A percentile compares a stretch with the other conserved stretches of the same genome.
Evolutionary conservation across 2,329 filamentous ascomycete genomes (phyloP).

Genomic region (Monilinia fructigena): DNA sequence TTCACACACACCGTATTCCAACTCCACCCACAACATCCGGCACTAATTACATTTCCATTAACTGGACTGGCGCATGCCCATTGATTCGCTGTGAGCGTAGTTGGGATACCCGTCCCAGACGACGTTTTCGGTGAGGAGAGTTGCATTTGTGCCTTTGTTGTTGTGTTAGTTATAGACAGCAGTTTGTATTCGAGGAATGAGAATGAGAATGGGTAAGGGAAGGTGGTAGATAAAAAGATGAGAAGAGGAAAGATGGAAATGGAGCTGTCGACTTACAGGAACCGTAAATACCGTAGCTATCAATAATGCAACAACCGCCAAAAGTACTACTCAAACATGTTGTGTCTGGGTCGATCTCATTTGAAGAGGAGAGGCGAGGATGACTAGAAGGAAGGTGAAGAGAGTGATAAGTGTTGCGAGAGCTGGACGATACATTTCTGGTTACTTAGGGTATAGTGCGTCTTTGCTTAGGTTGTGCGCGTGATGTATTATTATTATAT

Average conservation of each 20-base stretch:
- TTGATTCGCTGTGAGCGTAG: slow-evolving; percentile 9
- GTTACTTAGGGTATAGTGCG: too few species aligned
- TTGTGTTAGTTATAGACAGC: too few species aligned
- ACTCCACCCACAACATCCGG: slow-evolving; percentile 2
- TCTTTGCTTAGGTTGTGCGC: neutral
- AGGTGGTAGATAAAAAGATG: too few species aligned
- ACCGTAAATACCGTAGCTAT: neutral
- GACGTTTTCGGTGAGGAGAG: neutral
- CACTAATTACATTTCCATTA: neutral
- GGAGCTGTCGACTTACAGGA: neutral
- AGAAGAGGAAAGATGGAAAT: too few species aligned
- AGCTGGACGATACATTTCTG: neutral
- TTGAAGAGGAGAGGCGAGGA: neutral
- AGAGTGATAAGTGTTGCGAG: neutral
- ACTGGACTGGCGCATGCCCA: slow-evolving; percentile 4
- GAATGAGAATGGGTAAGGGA: neutral
- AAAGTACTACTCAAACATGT: slow-evolving; percentile 23
- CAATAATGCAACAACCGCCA: slow-evolving; percentile 15
- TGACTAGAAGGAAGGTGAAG: neutral
- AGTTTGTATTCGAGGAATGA: neutral
- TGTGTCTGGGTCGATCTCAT: slow-evolving; percentile 5
- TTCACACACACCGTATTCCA: slow-evolving; percentile 1
- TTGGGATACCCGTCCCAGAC: slow-evolving; percentile 12
- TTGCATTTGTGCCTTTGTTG: slow-evolving; percentile 16
- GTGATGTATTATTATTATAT: neutral